Evolutionary conservation across 1,284 basidiomycete genomes (phyloP).

Genomic region (Coniferiporia sulphurascens): DNA sequence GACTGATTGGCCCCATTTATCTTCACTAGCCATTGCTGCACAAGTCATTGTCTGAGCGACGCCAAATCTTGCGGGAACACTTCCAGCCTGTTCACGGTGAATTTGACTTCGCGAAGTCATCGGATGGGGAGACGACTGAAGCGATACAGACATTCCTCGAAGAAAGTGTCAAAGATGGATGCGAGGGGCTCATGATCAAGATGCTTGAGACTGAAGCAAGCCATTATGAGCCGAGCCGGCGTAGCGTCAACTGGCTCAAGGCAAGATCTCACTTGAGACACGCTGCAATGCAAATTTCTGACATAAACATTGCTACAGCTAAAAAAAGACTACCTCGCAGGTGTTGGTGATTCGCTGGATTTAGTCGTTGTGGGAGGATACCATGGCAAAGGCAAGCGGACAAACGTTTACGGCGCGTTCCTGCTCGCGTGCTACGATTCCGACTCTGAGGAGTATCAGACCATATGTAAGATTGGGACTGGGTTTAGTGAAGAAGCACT

Average conservation of each 20-base stretch:
- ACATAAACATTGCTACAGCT: constrained; percentile 46
- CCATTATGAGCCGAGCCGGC: constrained; percentile 91
- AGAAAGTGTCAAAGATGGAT: constrained; percentile 95
- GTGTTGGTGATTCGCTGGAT: constrained; percentile 95
- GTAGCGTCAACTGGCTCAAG: constrained; percentile 98
- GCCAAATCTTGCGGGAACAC: constrained; percentile 72
- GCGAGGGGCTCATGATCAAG: constrained; percentile 99
- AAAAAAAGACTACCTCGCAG: constrained; percentile 97
- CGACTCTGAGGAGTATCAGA: constrained; percentile 89
- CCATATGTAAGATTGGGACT: constrained; percentile 98
- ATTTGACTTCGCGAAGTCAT: constrained; percentile 89
- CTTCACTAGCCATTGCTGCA: constrained; percentile 56
- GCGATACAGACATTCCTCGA: constrained; percentile 96
- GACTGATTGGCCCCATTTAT: not conserved
- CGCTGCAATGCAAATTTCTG: not conserved
- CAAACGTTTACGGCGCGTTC: constrained; percentile 94
- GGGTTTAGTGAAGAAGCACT: constrained; percentile 94
- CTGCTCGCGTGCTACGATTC: constrained; percentile 91
- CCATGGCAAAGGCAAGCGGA: constrained; percentile 97
- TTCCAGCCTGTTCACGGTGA: constrained; percentile 85
- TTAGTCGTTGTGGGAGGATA: constrained; percentile 96
- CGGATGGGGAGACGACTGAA: constrained; percentile 86
- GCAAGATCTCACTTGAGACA: constrained; percentile 35
- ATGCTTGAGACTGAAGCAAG: constrained; percentile 91
- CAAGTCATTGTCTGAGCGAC: constrained; percentile 66